Percentiles rank a stretch among this genome's conserved stretches.
Conservation (phyloP, 495 filamentous ascomycete genomes). For the Penicillium bovifimosum region DNA sequence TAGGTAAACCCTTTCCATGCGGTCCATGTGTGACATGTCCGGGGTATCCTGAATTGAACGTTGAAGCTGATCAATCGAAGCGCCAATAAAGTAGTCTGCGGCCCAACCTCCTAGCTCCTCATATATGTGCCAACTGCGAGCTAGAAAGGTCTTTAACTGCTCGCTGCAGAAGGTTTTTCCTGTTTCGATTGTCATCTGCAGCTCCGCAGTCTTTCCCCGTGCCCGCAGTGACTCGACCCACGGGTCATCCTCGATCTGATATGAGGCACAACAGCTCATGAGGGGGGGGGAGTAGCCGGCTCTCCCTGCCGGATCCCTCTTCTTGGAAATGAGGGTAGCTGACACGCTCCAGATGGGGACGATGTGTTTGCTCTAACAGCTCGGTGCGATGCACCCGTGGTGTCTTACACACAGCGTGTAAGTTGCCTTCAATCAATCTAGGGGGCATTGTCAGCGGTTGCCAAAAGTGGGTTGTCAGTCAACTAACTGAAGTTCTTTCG, state of each 20-base stretch:
- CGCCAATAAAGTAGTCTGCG: conserved; percentile 62
- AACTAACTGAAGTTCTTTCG: conserved; percentile 29
- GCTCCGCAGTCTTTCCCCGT: conserved; percentile 24
- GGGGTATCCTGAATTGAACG: conserved; percentile 26
- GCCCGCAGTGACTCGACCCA: conserved; percentile 53
- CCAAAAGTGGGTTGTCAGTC: not conserved
- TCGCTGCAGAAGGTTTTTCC: conserved; percentile 58
- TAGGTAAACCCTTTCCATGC: conserved; percentile 59
- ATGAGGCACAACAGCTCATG: conserved; percentile 16
- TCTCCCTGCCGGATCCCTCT: not conserved
- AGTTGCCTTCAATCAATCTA: conserved; percentile 65
- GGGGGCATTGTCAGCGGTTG: not conserved
- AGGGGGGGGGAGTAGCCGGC: conserved; percentile 19
- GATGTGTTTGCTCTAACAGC: conserved; percentile 61
- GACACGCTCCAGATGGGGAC: conserved; percentile 54
- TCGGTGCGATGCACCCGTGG: conserved; percentile 69
- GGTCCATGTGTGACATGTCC: conserved; percentile 35
- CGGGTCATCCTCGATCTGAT: conserved; percentile 62
- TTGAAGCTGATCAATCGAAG: conserved; percentile 48
- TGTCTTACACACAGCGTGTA: conserved; percentile 67
- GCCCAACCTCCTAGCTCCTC: conserved; percentile 69
- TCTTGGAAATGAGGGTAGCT: conserved; percentile 31
- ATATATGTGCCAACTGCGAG: conserved; percentile 39
- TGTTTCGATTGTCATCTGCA: conserved; percentile 43
- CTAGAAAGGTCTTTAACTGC: conserved; percentile 55